Evolutionary conservation across 208 protist genomes (phyloP), one percentile per base, ranked within the genome.

Genomic region (Crithidia acanthocephali): DNA sequence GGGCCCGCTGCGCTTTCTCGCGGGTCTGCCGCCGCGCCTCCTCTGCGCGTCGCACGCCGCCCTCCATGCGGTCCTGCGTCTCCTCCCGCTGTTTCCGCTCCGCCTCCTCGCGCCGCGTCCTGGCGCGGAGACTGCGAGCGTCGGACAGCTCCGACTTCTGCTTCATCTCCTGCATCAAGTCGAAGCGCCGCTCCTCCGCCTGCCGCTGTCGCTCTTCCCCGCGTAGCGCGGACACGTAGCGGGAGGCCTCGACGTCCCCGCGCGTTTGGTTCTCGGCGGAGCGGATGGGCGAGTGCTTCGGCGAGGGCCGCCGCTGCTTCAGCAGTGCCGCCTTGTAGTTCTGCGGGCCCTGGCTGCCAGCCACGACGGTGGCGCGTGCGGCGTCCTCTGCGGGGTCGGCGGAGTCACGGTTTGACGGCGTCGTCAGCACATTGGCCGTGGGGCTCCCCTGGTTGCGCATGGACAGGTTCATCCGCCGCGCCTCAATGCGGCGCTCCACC

Each of bases 171-270:
- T 91, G 80, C 44, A 91, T 52, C 42, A 84, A 67, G 42, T 89
- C 86, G 3, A 91, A 64, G 7, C 91, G 88, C 44, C 86, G 81
- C 74, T 96, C 88, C 60, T 96, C 86, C 2, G 91, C 91, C 75
- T 84, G 85, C 15, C 91, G 87, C 73, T 93, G 91, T 20, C 91
- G 84, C 72, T 96, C 88, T 51, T 92, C 88, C 53, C 79, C 92
- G 22, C 88, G 86, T 20, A 96, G 69, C 8, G 91, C 85, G 2
- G 88, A 91, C 0, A 85, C 80, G 48, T 90, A 84, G 4, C 91
- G 74, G 8, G 86, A 81, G 5, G 81, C 87, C 65, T 93, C 86
- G 35, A 96, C 81, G 13, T 91, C 81, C 28, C 84, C 82, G 1
- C 83, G 78, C 9, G 67, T 81, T 22, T 79, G 45, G 27, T 37